A percentile compares a stretch with the other conserved stretches of the same genome.
Conservation (phyloP, 176 grass and related monocot species). For the Triticum timopheevii region DNA sequence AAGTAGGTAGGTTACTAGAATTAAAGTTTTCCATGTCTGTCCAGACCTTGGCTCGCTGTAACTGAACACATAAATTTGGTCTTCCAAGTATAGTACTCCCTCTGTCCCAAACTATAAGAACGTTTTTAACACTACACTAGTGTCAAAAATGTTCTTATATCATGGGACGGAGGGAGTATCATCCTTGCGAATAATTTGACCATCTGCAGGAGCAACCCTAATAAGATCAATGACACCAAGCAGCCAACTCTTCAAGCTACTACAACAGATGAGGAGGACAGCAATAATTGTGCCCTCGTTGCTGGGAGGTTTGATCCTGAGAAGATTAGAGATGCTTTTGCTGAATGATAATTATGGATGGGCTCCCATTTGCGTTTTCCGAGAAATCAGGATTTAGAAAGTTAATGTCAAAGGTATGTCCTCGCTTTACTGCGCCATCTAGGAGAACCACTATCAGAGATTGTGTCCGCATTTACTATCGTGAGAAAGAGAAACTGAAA, state of each 20-base stretch:
- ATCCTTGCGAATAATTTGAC: too few relatives aligned
- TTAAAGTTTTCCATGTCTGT: too few relatives aligned
- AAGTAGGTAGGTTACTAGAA: too few relatives aligned
- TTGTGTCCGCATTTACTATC: not conserved
- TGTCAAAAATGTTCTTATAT: too few relatives aligned
- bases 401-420: not conserved
- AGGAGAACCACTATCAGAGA: not conserved
- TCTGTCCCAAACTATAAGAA: too few relatives aligned
- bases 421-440: not conserved
- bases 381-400: not conserved
- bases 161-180: too few relatives aligned
- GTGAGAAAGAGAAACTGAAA: not conserved
- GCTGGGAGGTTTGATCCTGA: not conserved
- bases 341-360: not conserved
- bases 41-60: too few relatives aligned
- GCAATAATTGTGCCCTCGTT: not conserved
- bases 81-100: too few relatives aligned
- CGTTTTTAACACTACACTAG: too few relatives aligned
- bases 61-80: too few relatives aligned
- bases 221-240: not conserved
- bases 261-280: not conserved
- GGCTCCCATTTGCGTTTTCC: not conserved
- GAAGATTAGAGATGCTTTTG: not conserved
- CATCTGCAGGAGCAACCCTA: not conserved
- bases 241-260: not conserved